Base-by-base conservation (phyloP, 805 yeast genomes). In the Candida koratica region DNA sequence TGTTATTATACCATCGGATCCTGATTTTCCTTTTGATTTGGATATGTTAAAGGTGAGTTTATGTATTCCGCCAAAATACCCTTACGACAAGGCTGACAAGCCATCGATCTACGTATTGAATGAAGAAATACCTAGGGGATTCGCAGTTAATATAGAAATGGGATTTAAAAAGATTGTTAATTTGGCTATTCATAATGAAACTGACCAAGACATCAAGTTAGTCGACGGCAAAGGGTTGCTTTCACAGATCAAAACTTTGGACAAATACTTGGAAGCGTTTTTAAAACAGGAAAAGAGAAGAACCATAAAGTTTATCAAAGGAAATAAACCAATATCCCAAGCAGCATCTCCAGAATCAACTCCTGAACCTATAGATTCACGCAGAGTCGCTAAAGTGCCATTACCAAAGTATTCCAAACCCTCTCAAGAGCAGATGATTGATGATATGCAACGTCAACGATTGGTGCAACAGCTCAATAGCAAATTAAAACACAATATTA, bases 21-120 rank as follows among this genome's bases (percentile, higher is more conserved):
- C 88, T 0, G 83, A 81, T 29, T 83, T 84, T 50, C 82, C 88
- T 0, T 82, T 67, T 49, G 86, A 79, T 36, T 55, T 83, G 19
- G 70, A 68, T 3, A 47, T 53, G n/a, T 61, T 83, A 38, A 68
- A 72, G 33, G 48, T 82, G 20, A 69, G 75, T 29, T 53, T 84
- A 20, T 55, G 66, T 25, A 61, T 83, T 3, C 86, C 90, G 0
- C 49, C 56, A 2, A 59, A 58, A 22, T 83, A 79, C 46, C 87
- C 87, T 0, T 43, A 52, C 18, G 48, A 49, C 12, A 49, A 50
- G n/a, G 56, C 50, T 13, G 53, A 58, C 3, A 42, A 51, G 12
- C 84, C 87, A 1, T 57, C 68, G 11, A 64, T 82, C 4, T 58
- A 66, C 23, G 81, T 84, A 6, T 61, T 77, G 36, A 82, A 81